Evolutionary conservation across 768 basidiomycete genomes (phyloP).

Genomic region (Leucocoprinus birnbaumii): DNA sequence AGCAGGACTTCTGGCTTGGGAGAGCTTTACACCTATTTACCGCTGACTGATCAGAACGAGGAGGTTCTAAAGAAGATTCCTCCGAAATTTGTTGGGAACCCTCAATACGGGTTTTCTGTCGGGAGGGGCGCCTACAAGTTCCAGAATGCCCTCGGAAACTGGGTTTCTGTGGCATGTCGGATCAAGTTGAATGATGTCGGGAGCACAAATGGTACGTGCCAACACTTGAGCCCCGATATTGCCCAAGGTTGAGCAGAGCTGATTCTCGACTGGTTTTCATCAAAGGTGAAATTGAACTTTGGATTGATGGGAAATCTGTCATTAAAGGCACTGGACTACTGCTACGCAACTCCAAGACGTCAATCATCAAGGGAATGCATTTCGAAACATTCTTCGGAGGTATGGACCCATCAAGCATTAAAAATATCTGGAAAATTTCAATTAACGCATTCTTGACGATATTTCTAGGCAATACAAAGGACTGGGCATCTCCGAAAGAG

Average conservation of each 20-base stretch:
- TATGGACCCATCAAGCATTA: slow-evolving; percentile 20
- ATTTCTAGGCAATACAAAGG: slow-evolving; percentile 41
- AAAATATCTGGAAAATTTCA: not conserved
- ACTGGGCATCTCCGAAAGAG: slow-evolving; percentile 60
- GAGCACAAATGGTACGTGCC: slow-evolving; percentile 15
- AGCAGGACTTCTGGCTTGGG: slow-evolving; percentile 47
- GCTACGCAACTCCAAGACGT: slow-evolving; percentile 39
- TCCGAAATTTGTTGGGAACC: slow-evolving; percentile 44
- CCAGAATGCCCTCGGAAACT: slow-evolving; percentile 45
- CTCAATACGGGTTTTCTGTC: slow-evolving; percentile 63
- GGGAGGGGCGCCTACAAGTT: slow-evolving; percentile 64
- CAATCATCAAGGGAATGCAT: slow-evolving; percentile 64
- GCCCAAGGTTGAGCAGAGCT: no score
- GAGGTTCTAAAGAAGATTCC: slow-evolving; percentile 43
- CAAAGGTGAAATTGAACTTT: slow-evolving; percentile 63
- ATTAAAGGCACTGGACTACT: slow-evolving; percentile 47
- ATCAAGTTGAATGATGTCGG: slow-evolving; percentile 69
- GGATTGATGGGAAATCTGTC: slow-evolving; percentile 57
- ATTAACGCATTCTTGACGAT: not conserved
- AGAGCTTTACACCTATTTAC: slow-evolving; percentile 72
- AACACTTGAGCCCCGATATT: no score
- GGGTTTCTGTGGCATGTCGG: slow-evolving; percentile 65
- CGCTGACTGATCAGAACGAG: slow-evolving; percentile 43
- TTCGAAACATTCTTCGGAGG: slow-evolving; percentile 82
- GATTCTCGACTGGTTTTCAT: not conserved